Conservation (phyloP, 2,329 filamentous ascomycete species). For the Calcarisporium arbuscula region DNA sequence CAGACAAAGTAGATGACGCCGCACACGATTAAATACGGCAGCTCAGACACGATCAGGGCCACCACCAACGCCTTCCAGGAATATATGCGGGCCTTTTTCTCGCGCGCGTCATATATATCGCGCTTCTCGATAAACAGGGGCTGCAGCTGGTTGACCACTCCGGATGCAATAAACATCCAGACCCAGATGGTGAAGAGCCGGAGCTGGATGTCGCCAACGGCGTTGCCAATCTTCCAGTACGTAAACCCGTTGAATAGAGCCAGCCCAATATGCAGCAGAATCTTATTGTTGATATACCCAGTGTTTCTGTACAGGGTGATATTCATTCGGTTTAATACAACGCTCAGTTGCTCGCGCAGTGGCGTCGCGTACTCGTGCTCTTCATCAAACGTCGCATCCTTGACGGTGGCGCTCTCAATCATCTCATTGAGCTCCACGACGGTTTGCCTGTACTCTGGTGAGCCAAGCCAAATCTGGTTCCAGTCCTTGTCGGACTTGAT, state of each 20-base stretch:
- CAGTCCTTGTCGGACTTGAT: too few relatives aligned
- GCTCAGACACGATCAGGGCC: too few relatives aligned
- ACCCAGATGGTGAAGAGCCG: constrained; percentile 56
- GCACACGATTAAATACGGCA: constrained; percentile 24
- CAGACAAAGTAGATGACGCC: constrained; percentile 39
- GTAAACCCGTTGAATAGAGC: constrained; percentile 56
- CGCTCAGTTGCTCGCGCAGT: constrained; percentile 54
- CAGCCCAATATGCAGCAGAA: constrained; percentile 46
- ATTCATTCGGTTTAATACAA: constrained; percentile 59
- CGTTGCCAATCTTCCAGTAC: constrained; percentile 53
- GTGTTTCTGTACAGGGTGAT: constrained; percentile 59
- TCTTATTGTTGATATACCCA: constrained; percentile 60
- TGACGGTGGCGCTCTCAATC: too few relatives aligned
- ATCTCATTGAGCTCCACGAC: too few relatives aligned
- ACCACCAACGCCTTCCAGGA: constrained; percentile 53
- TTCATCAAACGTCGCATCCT: too few relatives aligned
- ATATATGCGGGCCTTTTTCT: constrained; percentile 57
- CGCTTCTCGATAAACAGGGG: constrained; percentile 51
- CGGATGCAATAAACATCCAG: constrained; percentile 56
- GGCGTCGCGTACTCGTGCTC: constrained; percentile 69
- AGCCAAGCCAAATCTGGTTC: too few relatives aligned
- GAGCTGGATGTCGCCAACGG: constrained; percentile 45
- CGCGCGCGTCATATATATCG: constrained; percentile 51
- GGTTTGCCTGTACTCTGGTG: too few relatives aligned
- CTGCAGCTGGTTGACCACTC: constrained; percentile 52